Evolutionary conservation across 768 basidiomycete species (phyloP).

Genomic region (Agaricus subrufescens): DNA sequence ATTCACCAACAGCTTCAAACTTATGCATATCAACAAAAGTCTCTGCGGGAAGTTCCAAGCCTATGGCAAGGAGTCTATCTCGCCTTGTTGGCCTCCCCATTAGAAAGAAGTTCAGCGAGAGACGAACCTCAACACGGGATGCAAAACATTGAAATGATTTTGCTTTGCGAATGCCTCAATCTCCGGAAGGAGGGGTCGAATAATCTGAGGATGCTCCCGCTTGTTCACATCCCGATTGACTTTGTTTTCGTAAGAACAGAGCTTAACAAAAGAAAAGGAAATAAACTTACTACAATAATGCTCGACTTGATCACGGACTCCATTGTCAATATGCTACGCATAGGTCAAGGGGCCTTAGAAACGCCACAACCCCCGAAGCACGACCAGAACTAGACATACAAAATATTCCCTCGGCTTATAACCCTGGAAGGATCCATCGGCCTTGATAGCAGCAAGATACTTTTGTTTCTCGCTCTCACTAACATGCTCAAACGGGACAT

Average conservation of each 20-base stretch:
- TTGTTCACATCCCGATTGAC: constrained; percentile 47
- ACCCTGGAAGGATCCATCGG: constrained; percentile 47
- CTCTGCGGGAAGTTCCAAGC: constrained; percentile 52
- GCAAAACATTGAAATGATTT: constrained; percentile 48
- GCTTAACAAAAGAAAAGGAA: background rate
- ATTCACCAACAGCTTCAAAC: constrained; percentile 36
- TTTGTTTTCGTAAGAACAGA: background rate
- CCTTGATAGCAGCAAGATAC: constrained; percentile 34
- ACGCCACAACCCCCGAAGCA: no score
- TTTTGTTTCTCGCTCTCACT: constrained; percentile 35
- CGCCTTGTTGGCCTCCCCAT: background rate
- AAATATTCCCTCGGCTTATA: constrained; percentile 53
- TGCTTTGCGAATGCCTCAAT: constrained; percentile 44
- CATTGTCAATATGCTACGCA: constrained; percentile 52
- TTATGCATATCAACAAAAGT: constrained; percentile 43
- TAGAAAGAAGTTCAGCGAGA: background rate
- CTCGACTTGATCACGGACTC: constrained; percentile 61
- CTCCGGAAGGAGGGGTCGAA: constrained; percentile 50
- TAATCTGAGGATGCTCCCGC: constrained; percentile 41
- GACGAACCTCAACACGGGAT: constrained; percentile 39
- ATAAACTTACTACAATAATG: constrained; percentile 50
- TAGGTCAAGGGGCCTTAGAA: background rate
- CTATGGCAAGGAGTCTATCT: constrained; percentile 41
- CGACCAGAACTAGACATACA: constrained; percentile 24
- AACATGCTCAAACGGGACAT: constrained; percentile 38